Base-by-base conservation (phyloP, 2,329 filamentous ascomycete genomes). In the Aspergillus tamarii region DNA sequence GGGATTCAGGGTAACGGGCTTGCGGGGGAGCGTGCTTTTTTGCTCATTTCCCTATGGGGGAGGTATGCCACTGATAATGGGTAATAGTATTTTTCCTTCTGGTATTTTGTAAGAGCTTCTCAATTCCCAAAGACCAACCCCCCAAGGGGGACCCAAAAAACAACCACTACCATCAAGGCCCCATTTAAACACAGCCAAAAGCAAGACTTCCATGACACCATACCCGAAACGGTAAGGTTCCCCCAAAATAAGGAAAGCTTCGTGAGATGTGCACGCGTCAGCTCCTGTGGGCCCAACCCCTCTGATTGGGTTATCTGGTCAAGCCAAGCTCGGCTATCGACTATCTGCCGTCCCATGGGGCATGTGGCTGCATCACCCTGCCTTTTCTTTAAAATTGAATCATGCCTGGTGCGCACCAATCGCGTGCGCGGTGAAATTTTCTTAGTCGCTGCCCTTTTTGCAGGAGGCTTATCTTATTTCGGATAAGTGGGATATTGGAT, bases 301-400 rank as follows among this genome's bases (percentile, higher is more conserved):
- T 58, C 4, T 69, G 46, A 77, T 75, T 77, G 74, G 74, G 59
- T 66, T 57, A 75, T 74, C 69, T 57, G n/a, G 14, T 16, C 14
- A 34, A 69, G 74, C 74, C 74, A 76, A 77, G 73, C 64, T 74
- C 73, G 74, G 74, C 74, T 77, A 76, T 77, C 74, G 74, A 77
- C 73, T 74, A 77, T 77, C 74, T 77, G 74, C 74, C 74, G 74
- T 74, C 67, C 65, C 65, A n/a, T 62, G 57, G 67, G 66, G 66
- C 62, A 64, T 66, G 59, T 64, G 59, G 57, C 57, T 60, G 61
- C 41, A 60, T 53, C 34, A 41, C 32, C 19, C 30, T 36, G 36
- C 11, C 36, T 43, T 45, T 64, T 32, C 48, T 45, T 60, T 52
- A 45, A 61, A 61, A 57, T 45, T 57, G 50, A 60, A 62, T 59